These are phyloP conservation scores for Cryptococcus sp. DNA, from an alignment of 1,284 basidiomycete species.

Conservation along the genomic window DNA sequence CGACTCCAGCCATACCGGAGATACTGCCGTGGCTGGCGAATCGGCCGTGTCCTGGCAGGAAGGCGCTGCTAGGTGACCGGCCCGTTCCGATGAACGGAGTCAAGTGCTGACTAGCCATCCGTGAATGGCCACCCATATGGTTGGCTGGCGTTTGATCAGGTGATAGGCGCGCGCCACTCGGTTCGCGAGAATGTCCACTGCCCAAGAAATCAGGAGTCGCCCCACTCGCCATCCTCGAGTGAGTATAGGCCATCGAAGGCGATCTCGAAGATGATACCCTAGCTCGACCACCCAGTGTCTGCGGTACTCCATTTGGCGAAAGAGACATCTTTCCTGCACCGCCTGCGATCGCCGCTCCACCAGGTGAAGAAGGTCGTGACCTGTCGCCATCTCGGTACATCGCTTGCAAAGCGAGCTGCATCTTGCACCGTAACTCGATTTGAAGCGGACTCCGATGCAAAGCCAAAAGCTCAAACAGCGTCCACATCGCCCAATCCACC, in stretches of 20 bases:
- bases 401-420: conserved; percentile 50
- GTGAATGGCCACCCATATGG: conserved; percentile 10
- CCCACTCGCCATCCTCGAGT: conserved; percentile 12
- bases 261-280: conserved; percentile 21
- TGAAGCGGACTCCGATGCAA: conserved; percentile 65
- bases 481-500: conserved; percentile 74
- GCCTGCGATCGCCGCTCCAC: neutral
- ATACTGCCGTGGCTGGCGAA: conserved; percentile 15
- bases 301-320: conserved; percentile 3
- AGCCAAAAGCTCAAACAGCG: conserved; percentile 67
- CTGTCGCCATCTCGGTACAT: conserved; percentile 17
- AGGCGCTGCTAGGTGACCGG: conserved; percentile 3
- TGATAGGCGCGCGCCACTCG: conserved; percentile 3
- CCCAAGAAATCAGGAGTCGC: conserved; percentile 3
- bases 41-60: conserved; percentile 15
- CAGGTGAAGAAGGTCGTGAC: conserved; percentile 13
- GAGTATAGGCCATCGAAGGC: conserved; percentile 17
- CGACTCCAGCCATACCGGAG: neutral
- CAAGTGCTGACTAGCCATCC: conserved; percentile 22
- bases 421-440: conserved; percentile 65
- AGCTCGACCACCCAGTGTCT: conserved; percentile 15
- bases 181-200: conserved; percentile 2
- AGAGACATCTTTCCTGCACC: conserved; percentile 10
- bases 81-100: conserved; percentile 9
- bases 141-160: conserved; percentile 8